Evolutionary conservation across 768 basidiomycete genomes (phyloP).

Genomic region (Hirschioporus abietinus): DNA sequence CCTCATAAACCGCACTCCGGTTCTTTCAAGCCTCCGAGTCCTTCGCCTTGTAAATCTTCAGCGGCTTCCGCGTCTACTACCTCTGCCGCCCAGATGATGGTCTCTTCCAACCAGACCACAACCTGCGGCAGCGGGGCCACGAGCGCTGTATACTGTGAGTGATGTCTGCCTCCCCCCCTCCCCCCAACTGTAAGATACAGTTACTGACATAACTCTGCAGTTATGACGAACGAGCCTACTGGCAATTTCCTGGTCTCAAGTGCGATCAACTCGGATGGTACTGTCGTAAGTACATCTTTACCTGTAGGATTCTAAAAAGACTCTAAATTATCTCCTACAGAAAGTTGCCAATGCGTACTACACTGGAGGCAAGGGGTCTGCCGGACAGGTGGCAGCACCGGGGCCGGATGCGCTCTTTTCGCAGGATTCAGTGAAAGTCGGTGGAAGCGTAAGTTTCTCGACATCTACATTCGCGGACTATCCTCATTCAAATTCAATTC

Average conservation of each 20-base stretch:
- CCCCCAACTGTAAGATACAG: background rate
- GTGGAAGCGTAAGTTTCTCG: slow-evolving; percentile 26
- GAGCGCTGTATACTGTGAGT: slow-evolving; percentile 23
- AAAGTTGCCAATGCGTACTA: slow-evolving; percentile 25
- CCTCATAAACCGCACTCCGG: background rate
- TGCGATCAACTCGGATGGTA: slow-evolving; percentile 37
- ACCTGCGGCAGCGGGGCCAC: background rate
- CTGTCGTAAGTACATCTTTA: slow-evolving; percentile 25
- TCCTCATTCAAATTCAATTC: background rate
- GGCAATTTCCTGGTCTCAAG: slow-evolving; percentile 41
- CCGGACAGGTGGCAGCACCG: slow-evolving; percentile 24
- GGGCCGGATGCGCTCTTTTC: slow-evolving; percentile 38
- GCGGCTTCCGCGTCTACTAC: background rate
- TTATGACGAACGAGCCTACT: slow-evolving; percentile 43
- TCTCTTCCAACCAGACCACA: background rate
- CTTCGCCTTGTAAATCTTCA: too few relatives aligned
- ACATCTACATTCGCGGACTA: background rate
- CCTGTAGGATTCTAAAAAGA: too few relatives aligned
- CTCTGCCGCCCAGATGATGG: background rate
- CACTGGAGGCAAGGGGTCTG: slow-evolving; percentile 31
- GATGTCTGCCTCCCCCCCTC: background rate
- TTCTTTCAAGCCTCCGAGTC: background rate
- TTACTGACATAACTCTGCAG: slow-evolving; percentile 21
- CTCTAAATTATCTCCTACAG: slow-evolving; percentile 12
- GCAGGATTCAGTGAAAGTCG: slow-evolving; percentile 36